Percentiles rank a stretch among this genome's conserved stretches.
These are phyloP conservation scores for Nepenthes gracilis DNA, from an alignment of 148 eudicot species.

Conservation along the genomic window DNA sequence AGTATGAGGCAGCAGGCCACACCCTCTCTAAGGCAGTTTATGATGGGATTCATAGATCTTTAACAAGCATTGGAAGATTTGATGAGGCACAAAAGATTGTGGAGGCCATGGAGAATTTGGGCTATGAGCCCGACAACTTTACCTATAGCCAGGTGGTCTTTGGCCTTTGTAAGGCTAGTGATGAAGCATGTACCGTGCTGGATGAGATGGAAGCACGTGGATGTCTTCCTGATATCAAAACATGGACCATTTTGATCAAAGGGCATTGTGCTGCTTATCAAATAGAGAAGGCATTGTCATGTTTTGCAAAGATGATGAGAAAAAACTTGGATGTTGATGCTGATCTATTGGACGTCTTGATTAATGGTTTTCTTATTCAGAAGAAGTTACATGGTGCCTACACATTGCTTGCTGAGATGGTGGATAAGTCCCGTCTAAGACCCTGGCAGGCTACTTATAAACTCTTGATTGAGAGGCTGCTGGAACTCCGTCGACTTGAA, in stretches of 20 bases:
- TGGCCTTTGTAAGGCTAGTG: slow-evolving; percentile 51
- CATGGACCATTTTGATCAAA: slow-evolving; percentile 80
- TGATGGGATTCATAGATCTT: slow-evolving; percentile 67
- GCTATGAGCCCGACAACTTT: slow-evolving; percentile 67
- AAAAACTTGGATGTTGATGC: slow-evolving; percentile 52
- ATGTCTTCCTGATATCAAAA: slow-evolving; percentile 69
- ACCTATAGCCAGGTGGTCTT: slow-evolving; percentile 72
- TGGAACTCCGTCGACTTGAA: slow-evolving; percentile 38
- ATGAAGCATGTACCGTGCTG: slow-evolving; percentile 47
- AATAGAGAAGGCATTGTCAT: slow-evolving; percentile 47
- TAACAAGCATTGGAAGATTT: slow-evolving; percentile 57
- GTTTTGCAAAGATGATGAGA: slow-evolving; percentile 50
- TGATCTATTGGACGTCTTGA: slow-evolving; percentile 54
- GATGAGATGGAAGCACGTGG: slow-evolving; percentile 55
- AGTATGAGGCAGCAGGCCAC: slow-evolving; percentile 46
- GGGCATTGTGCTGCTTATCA: slow-evolving; percentile 51
- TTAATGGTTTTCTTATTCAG: slow-evolving; percentile 43
- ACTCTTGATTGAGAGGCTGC: slow-evolving; percentile 47
- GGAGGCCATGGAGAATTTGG: slow-evolving; percentile 51
- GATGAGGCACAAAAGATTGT: slow-evolving; percentile 75
- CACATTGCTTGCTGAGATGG: slow-evolving; percentile 56
- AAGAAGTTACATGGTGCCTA: slow-evolving; percentile 47
- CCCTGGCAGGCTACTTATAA: slow-evolving; percentile 88
- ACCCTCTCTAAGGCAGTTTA: slow-evolving; percentile 37
- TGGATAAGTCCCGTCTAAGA: slow-evolving; percentile 27